These are phyloP conservation scores for Hyphopichia khmerensis DNA, from an alignment of 1,139 yeast genomes.

Conservation along the genomic window DNA sequence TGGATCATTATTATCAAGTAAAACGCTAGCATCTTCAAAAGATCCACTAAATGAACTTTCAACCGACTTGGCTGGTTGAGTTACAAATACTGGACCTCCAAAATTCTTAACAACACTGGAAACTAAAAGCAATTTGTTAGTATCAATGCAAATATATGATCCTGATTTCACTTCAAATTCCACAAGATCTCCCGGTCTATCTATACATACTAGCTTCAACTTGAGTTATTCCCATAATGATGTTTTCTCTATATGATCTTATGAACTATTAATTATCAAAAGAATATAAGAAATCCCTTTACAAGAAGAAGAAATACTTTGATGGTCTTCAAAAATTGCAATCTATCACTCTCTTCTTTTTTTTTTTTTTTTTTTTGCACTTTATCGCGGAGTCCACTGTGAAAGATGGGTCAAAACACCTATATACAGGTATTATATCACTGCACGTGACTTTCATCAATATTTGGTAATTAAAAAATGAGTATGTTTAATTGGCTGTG, in stretches of 20 bases:
- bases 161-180: too few relatives aligned
- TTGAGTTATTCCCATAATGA: conserved; percentile 12
- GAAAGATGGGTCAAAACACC: not conserved
- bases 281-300: not conserved
- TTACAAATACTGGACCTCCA: conserved; percentile 36
- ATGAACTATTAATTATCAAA: not conserved
- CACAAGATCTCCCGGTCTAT: too few relatives aligned
- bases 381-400: not conserved
- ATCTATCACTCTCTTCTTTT: too few relatives aligned
- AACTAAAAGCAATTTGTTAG: conserved; percentile 5
- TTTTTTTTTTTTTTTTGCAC: not conserved
- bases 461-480: conserved; percentile 3
- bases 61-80: conserved; percentile 50
- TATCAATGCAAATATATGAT: too few relatives aligned
- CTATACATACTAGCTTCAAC: conserved; percentile 12
- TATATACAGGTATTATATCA: conserved; percentile 13
- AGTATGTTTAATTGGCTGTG: not conserved
- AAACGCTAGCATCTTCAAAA: conserved; percentile 24
- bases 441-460: conserved; percentile 20
- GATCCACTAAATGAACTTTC: conserved; percentile 28
- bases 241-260: not conserved
- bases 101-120: conserved; percentile 16
- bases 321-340: not conserved
- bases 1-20: conserved; percentile 55
- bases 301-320: not conserved